Evolutionary conservation across 768 basidiomycete species (phyloP).

Genomic region (Baorangia bicolor): DNA sequence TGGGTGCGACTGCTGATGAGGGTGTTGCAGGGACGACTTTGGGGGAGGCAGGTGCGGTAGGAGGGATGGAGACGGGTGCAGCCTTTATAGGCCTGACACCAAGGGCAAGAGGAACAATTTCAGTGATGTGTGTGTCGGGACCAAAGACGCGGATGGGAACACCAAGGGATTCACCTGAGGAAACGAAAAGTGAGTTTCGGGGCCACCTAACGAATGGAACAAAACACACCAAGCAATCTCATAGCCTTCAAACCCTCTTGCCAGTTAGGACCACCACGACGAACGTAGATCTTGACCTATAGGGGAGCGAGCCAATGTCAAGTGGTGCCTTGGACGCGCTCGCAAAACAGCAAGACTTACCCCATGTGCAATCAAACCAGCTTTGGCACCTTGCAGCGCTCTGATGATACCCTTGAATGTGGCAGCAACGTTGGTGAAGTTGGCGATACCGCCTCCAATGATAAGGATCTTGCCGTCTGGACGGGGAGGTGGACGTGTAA

Average conservation of each 20-base stretch:
- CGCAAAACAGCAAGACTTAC: slow-evolving; percentile 9
- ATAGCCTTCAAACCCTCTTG: slow-evolving; percentile 99
- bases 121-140: slow-evolving; percentile 98
- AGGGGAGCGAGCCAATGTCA: slow-evolving; percentile 36
- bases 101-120: slow-evolving; percentile 97
- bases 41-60: slow-evolving; percentile 49
- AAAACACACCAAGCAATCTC: slow-evolving; percentile 70
- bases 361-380: slow-evolving; percentile 61
- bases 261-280: slow-evolving; percentile 99
- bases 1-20: slow-evolving; percentile 37
- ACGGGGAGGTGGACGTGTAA: slow-evolving; percentile 84
- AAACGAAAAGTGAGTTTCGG: not conserved
- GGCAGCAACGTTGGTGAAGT: slow-evolving; percentile 99
- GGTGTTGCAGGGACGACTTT: slow-evolving; percentile 24
- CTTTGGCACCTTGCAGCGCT: slow-evolving; percentile 91
- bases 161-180: slow-evolving; percentile 81
- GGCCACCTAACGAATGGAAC: not conserved
- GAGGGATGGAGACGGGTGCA: slow-evolving; percentile 37
- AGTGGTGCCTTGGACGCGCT: not conserved
- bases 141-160: slow-evolving; percentile 97
- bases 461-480: slow-evolving; percentile 96
- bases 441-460: slow-evolving; percentile 99
- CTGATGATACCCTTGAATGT: slow-evolving; percentile 99
- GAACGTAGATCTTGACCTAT: slow-evolving; percentile 91
- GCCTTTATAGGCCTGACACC: slow-evolving; percentile 51